Percentiles rank a stretch among this genome's conserved stretches.
phyloP scores from a whole-genome alignment of 176 grass and related monocot species.

The Avena eriantha region DNA sequence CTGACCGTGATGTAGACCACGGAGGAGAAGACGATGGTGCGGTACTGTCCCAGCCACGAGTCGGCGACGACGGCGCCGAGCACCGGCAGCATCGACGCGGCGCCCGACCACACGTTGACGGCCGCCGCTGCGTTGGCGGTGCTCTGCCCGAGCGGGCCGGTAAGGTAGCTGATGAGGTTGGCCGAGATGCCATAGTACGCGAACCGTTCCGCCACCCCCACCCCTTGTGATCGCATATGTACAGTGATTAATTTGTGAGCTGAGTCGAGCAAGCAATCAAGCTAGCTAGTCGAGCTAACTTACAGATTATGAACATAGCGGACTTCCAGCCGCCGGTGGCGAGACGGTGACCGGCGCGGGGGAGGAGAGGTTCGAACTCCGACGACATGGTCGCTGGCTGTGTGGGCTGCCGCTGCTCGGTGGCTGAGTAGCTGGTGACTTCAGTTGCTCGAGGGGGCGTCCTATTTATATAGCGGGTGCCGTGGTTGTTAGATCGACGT shows the following conservation, averaged over 20 bases:
- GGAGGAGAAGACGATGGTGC: slow-evolving; percentile 61
- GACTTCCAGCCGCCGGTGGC: slow-evolving; percentile 47
- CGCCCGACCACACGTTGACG: too few relatives aligned
- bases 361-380: slow-evolving; percentile 36
- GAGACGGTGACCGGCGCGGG: neutral
- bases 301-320: slow-evolving; percentile 60
- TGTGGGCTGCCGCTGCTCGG: neutral
- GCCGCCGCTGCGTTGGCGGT: neutral
- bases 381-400: neutral
- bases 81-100: too few relatives aligned
- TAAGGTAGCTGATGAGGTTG: slow-evolving; percentile 77
- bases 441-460: too few relatives aligned
- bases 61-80: slow-evolving; percentile 62
- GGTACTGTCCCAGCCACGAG: slow-evolving; percentile 73
- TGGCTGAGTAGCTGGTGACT: neutral
- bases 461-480: too few relatives aligned
- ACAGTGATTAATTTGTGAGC: neutral
- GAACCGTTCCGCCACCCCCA: slow-evolving; percentile 67
- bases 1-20: slow-evolving; percentile 62
- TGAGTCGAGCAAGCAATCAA: neutral
- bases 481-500: too few relatives aligned
- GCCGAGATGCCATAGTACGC: slow-evolving; percentile 62
- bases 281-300: neutral
- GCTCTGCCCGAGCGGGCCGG: slow-evolving; percentile 57
- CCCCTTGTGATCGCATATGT: slow-evolving; percentile 26